These are phyloP conservation scores for Russula lepida DNA, from an alignment of 768 basidiomycete species.

Conservation along the genomic window DNA sequence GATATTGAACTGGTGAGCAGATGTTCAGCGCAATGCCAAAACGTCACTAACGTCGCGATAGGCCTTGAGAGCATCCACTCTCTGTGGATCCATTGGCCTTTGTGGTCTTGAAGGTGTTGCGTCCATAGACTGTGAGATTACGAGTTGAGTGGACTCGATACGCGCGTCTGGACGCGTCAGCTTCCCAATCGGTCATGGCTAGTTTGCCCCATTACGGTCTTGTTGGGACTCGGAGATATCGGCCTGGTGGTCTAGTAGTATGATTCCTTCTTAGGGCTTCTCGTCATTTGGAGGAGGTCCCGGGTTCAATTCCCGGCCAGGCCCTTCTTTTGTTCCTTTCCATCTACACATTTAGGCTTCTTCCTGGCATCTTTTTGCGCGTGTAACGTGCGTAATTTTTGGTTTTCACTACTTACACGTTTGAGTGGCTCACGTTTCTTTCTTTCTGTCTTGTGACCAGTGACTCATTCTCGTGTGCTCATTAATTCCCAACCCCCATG, in stretches of 20 bases:
- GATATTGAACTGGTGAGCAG: conserved; percentile 16
- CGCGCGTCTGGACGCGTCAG: conserved; percentile 24
- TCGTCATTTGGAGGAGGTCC: conserved; percentile 62
- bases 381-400: neutral
- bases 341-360: neutral
- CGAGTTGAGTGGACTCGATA: neutral
- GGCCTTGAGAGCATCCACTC: conserved; percentile 62
- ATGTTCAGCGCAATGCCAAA: neutral
- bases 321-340: conserved; percentile 32
- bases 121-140: conserved; percentile 21
- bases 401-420: neutral
- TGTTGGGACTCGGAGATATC: neutral
- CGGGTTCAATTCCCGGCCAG: conserved; percentile 84
- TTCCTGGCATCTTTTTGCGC: neutral
- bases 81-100: conserved; percentile 57
- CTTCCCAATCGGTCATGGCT: conserved; percentile 11
- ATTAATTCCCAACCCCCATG: conserved; percentile 35
- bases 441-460: neutral
- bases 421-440: neutral
- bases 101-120: conserved; percentile 29
- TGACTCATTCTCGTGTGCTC: conserved; percentile 3
- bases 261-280: conserved; percentile 52
- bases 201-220: neutral
- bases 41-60: conserved; percentile 57
- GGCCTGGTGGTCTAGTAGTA: conserved; percentile 45